Evolutionary conservation across 148 eudicot genomes (phyloP).

Genomic region (Rhododendron molle): DNA sequence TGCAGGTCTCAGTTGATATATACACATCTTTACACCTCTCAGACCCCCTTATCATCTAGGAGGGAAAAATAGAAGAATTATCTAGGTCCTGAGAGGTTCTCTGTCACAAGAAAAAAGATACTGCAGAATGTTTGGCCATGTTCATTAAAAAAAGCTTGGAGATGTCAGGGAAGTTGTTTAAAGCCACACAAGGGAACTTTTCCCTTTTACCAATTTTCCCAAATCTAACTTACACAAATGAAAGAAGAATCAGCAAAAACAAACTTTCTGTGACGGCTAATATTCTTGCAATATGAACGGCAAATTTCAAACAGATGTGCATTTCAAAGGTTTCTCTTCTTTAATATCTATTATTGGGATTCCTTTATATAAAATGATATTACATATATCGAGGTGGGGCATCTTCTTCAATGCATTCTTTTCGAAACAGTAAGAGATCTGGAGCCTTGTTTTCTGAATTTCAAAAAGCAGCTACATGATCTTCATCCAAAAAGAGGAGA

Average conservation of each 20-base stretch:
- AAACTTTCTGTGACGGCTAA: neutral
- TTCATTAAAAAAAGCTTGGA: neutral
- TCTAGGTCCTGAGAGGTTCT: neutral
- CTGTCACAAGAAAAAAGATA: neutral
- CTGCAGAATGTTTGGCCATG: neutral
- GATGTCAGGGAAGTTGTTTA: neutral
- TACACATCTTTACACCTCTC: neutral
- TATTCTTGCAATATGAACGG: neutral
- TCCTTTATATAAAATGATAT: neutral
- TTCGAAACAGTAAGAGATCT: neutral
- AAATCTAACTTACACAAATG: neutral
- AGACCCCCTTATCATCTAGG: neutral
- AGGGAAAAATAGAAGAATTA: slow-evolving; percentile 4
- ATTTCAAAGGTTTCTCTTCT: neutral
- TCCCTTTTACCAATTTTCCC: neutral
- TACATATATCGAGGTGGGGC: neutral
- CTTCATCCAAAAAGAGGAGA: neutral
- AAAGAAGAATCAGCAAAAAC: neutral
- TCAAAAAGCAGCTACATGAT: neutral
- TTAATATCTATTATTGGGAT: neutral
- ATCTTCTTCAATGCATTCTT: neutral
- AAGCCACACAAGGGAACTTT: neutral
- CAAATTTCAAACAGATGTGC: neutral
- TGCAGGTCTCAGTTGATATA: neutral
- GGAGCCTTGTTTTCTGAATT: neutral